Conservation (phyloP, 352 stramenopile genomes). For the Pythium angustatum region DNA sequence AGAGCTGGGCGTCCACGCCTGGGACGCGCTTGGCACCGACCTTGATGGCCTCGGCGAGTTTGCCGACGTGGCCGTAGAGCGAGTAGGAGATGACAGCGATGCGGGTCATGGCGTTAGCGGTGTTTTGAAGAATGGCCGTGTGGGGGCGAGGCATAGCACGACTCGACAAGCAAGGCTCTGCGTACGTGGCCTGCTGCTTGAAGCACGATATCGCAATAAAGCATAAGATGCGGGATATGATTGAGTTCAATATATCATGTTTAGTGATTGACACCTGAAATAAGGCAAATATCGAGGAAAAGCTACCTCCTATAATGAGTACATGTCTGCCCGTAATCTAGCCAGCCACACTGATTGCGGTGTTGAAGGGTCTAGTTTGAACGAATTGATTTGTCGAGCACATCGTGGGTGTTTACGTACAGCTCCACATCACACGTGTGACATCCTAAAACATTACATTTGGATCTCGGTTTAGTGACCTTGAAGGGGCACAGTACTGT, state of each 20-base stretch:
- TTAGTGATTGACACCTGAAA: no score
- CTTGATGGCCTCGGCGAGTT: slow-evolving; percentile 52
- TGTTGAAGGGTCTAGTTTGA: not conserved
- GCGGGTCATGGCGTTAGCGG: slow-evolving; percentile 11
- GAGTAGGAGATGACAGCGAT: slow-evolving; percentile 48
- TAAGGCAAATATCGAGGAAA: no score
- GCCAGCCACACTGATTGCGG: slow-evolving; percentile 4
- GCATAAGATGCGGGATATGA: no score
- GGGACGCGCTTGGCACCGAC: slow-evolving; percentile 44
- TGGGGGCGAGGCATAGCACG: not conserved
- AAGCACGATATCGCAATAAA: no score
- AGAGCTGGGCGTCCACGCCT: slow-evolving; percentile 45
- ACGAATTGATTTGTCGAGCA: not conserved
- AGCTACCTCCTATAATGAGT: no score
- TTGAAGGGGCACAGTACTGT: slow-evolving; percentile 1
- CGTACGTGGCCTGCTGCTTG: no score
- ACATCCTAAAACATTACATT: not conserved
- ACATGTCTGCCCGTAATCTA: slow-evolving; percentile 10
- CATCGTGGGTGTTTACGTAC: not conserved
- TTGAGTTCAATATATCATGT: no score
- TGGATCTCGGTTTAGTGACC: not conserved
- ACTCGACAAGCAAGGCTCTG: no score
- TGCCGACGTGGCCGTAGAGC: slow-evolving; percentile 69
- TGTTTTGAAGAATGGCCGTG: not conserved
- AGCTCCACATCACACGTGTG: not conserved